Evolutionary conservation across 2,329 filamentous ascomycete species (phyloP).

Genomic region (Talaromyces albobiverticillius): DNA sequence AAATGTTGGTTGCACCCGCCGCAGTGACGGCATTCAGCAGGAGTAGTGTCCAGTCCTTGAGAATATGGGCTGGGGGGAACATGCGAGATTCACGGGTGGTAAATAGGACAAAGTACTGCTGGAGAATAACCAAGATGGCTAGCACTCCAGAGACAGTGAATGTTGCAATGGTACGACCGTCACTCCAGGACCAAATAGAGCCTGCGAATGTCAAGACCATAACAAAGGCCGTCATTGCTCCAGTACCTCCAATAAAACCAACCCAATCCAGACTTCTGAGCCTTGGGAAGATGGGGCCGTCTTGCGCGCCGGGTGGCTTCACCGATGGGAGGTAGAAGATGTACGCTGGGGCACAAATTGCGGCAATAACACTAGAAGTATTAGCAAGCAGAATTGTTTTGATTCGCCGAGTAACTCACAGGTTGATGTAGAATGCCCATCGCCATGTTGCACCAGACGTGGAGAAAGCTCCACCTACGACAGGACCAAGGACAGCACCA

Average conservation of each 20-base stretch:
- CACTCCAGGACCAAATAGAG: conserved; percentile 46
- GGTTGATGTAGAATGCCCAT: conserved; percentile 14
- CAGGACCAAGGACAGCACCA: conserved; percentile 33
- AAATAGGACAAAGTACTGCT: conserved; percentile 43
- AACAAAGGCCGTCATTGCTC: conserved; percentile 34
- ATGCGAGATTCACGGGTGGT: conserved; percentile 45
- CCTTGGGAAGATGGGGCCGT: conserved; percentile 24
- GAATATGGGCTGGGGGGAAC: conserved; percentile 50
- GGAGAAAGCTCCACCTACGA: conserved; percentile 36
- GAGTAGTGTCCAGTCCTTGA: conserved; percentile 30
- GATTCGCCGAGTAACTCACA: background rate
- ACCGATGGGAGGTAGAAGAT: conserved; percentile 40
- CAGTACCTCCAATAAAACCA: conserved; percentile 43
- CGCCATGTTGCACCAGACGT: conserved; percentile 26
- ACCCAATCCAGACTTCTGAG: conserved; percentile 34
- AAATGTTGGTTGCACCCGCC: conserved; percentile 29
- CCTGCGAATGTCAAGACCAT: conserved; percentile 54
- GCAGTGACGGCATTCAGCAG: conserved; percentile 36
- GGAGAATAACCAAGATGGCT: conserved; percentile 43
- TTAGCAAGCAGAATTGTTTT: background rate
- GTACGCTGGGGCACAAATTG: conserved; percentile 42
- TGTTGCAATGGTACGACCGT: conserved; percentile 43
- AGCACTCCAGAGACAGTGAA: conserved; percentile 48
- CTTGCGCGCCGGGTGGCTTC: conserved; percentile 31
- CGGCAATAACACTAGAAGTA: conserved; percentile 54